Evolutionary conservation across 176 grass and related monocot species (phyloP).

Genomic region (Hsuehochloa calcarea): DNA sequence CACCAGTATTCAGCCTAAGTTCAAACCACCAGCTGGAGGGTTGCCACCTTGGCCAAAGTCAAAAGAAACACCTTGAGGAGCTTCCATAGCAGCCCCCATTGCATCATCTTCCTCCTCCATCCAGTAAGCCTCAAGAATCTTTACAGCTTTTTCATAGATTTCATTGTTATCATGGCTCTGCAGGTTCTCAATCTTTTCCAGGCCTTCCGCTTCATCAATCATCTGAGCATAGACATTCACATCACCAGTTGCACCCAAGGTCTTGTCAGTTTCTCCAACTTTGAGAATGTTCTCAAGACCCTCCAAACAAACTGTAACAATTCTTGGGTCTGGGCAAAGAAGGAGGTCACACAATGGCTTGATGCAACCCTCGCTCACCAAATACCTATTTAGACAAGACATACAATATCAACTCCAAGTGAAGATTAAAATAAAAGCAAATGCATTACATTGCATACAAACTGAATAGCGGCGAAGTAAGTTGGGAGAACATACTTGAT

Average conservation of each 20-base stretch:
- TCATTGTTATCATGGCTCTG: conserved; percentile 88
- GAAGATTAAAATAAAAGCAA: not conserved
- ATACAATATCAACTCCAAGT: not conserved
- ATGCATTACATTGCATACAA: not conserved
- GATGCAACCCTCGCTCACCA: conserved; percentile 77
- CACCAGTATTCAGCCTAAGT: conserved; percentile 65
- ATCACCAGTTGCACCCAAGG: conserved; percentile 38
- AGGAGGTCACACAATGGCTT: conserved; percentile 88
- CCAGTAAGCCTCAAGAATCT: conserved; percentile 92
- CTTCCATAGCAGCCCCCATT: conserved; percentile 58
- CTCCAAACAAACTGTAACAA: conserved; percentile 84
- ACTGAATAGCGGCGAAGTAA: not conserved
- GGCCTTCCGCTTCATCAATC: conserved; percentile 82
- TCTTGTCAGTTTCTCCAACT: conserved; percentile 81
- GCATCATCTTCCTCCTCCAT: conserved; percentile 86
- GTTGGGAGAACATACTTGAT: conserved; percentile 61
- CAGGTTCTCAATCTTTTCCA: conserved; percentile 94
- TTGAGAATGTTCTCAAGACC: conserved; percentile 95
- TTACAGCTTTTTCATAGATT: conserved; percentile 93
- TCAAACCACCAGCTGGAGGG: conserved; percentile 56
- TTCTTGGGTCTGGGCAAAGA: conserved; percentile 73
- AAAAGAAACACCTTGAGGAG: conserved; percentile 47
- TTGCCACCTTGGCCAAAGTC: conserved; percentile 51
- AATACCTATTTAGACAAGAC: conserved; percentile 40
- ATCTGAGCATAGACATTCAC: conserved; percentile 68